Percentiles rank a stretch among this genome's conserved stretches.
Conservation (phyloP, 2,329 filamentous ascomycete species). For the Phyllosticta paracitricarpa region DNA sequence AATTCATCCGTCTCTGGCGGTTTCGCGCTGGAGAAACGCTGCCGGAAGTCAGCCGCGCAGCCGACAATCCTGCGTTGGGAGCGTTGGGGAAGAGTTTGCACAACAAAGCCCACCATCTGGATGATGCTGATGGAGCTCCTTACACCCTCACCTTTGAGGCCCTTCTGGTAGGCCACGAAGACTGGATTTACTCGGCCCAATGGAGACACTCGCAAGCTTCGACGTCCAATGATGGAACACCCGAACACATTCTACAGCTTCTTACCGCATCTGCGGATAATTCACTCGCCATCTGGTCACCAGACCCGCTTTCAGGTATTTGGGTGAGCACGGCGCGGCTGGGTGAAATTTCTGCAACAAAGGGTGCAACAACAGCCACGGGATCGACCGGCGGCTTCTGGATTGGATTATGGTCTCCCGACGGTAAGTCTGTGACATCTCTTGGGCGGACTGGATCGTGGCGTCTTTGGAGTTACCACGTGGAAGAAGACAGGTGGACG, state of each 20-base stretch:
- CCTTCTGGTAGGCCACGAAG: conserved; percentile 85
- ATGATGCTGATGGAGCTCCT: conserved; percentile 45
- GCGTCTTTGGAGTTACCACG: conserved; percentile 67
- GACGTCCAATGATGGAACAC: neutral
- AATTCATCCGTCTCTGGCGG: conserved; percentile 91
- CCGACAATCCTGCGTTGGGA: conserved; percentile 46
- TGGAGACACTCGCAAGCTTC: conserved; percentile 47
- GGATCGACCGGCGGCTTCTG: conserved; percentile 95
- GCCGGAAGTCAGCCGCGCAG: conserved; percentile 45
- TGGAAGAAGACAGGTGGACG: conserved; percentile 56
- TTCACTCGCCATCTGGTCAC: conserved; percentile 85
- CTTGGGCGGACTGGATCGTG: conserved; percentile 89
- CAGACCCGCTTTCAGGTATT: conserved; percentile 72
- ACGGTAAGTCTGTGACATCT: conserved; percentile 64
- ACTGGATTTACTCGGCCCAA: conserved; percentile 88
- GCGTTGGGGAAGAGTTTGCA: conserved; percentile 64
- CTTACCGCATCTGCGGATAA: conserved; percentile 92
- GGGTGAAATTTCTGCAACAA: conserved; percentile 88
- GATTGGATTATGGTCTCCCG: conserved; percentile 85
- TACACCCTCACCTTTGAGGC: conserved; percentile 90
- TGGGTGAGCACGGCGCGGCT: conserved; percentile 82
- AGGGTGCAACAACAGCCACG: conserved; percentile 91
- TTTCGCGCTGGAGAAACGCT: conserved; percentile 61
- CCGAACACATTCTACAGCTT: conserved; percentile 49
- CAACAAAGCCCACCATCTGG: conserved; percentile 77